Percentiles rank a stretch among this genome's conserved stretches.
Conservation (phyloP, 495 filamentous ascomycete genomes). For the Baudoinia panamericana region DNA sequence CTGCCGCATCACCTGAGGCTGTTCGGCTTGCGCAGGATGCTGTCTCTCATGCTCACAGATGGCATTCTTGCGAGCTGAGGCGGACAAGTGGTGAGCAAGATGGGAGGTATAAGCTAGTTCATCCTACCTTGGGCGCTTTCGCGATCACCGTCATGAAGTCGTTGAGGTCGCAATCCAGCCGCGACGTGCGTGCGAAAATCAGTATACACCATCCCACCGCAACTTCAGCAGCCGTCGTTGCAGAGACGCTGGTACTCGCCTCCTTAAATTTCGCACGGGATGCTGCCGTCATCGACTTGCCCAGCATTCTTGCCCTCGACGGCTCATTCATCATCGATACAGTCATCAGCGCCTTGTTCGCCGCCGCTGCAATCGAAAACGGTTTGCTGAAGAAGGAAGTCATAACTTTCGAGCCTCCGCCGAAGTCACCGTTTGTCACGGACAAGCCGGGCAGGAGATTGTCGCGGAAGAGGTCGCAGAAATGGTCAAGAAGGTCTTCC, state of each 20-base stretch:
- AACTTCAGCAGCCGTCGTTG: slow-evolving; percentile 15
- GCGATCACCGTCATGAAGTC: slow-evolving; percentile 16
- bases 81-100: slow-evolving; percentile 14
- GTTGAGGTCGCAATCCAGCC: background rate
- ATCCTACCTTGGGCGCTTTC: slow-evolving; percentile 12
- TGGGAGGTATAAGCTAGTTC: slow-evolving; percentile 12
- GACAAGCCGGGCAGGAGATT: slow-evolving; percentile 1
- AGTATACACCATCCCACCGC: slow-evolving; percentile 17
- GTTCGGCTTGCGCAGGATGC: slow-evolving; percentile 13
- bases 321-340: slow-evolving; percentile 17
- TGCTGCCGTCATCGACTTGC: slow-evolving; percentile 16
- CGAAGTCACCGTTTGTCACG: slow-evolving; percentile 1
- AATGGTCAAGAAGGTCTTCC: slow-evolving; percentile 4
- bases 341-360: slow-evolving; percentile 12
- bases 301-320: slow-evolving; percentile 13
- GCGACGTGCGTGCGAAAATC: slow-evolving; percentile 16
- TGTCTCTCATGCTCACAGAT: slow-evolving; percentile 5
- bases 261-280: slow-evolving; percentile 17
- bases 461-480: background rate
- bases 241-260: slow-evolving; percentile 16
- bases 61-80: slow-evolving; percentile 8
- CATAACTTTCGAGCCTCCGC: slow-evolving; percentile 15
- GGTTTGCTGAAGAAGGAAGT: slow-evolving; percentile 5
- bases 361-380: slow-evolving; percentile 20
- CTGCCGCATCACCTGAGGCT: slow-evolving; percentile 11